Evolutionary conservation across 805 yeast species (phyloP), one percentile per base, ranked within the genome.

Genomic region (Citeromyces matritensis): DNA sequence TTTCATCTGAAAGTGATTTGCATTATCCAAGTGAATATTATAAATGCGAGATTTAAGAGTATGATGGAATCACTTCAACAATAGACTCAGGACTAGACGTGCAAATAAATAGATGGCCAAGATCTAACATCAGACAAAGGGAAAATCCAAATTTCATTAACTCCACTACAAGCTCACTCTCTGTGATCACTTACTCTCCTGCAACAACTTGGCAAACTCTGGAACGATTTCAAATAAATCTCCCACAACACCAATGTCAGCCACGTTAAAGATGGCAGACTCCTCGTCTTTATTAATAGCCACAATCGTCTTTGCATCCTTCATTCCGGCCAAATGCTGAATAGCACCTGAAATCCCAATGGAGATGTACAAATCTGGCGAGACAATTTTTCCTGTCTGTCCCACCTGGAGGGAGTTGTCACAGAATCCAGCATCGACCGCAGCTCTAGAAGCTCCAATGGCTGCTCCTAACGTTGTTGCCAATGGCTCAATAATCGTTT

Each of bases 261-360:
- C 91, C 32, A 79, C 72, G 43, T 80, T 83, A 64, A 84, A 86
- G 31, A 88, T 84, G 2, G 98, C 93, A 7, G 95, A 85, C 38
- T 88, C 96, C 34, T 80, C 82, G 53, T 86, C 95, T 57, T 83
- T 88, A 58, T 88, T 88, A 38, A 88, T 82, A 26, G 95, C 95
- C 23, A 85, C 96, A 52, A 88, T 84, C 24, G 76, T 73, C 60
- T 85, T 88, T 27, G 95, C 70, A 51, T 88, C 96, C 57, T 86
- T 88, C 96, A 88, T 88, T 41, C 98, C 98, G 2, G 98, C 98
- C 47, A 91, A 62, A 58, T 88, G 98, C 60, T 88, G 98, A 47
- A 88, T 88, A 23, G 98, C 98, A 39, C 98, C 98, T 13, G 94
- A 80, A 35, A 91, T 72, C 40, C 98, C 98, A 27, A 86, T 74